Base-by-base conservation (phyloP, 225 moss, liverwort and hornwort genomes). In the Pseudisothecium myosuroides region DNA sequence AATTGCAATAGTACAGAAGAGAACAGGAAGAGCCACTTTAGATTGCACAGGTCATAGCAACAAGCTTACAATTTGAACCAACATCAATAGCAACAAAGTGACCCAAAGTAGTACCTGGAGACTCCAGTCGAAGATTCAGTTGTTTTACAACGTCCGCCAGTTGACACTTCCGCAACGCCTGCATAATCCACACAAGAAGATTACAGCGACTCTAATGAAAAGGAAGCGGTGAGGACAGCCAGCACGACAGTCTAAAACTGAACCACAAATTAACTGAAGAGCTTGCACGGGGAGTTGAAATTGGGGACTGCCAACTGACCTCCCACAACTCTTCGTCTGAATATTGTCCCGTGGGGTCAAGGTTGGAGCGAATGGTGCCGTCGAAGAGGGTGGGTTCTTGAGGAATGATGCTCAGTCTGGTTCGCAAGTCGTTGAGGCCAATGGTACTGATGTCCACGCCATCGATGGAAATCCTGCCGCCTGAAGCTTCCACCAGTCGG, bases 371-470 rank as follows among this genome's bases (percentile, higher is more conserved):
- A 62, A 96, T 93, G 7, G 96, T 93, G 39, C 96, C 96, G 47
- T 94, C 92, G 78, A 96, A 96, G 37, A 96, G 94, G 68, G 94
- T 93, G 47, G 95, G 96, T 63, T 96, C 96, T 89, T 96, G 96
- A 73, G 96, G 96, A 60, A 96, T 96, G 80, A 96, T 96, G 73
- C 93, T 90, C 80, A 96, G 88, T 29, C 92, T 90, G 41, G 91
- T 90, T 74, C 96, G 92, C 54, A 96, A 88, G 91, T 96, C 95
- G 71, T 76, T 93, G 73, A 95, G 89, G 75, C 96, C 96, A 58
- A 96, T 93, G 74, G 85, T 84, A 64, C 92, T 90, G 47, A 96
- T 95, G 86, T 96, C 91, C 72, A 96, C 77, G 52, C 93, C 93
- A 84, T 96, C 96, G 26, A 96, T 87, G 37, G 80, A 62, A 49